Percentiles rank a stretch among this genome's conserved stretches.
phyloP scores from a whole-genome alignment of 2,329 filamentous ascomycete genomes.

The Cadophora malorum region DNA sequence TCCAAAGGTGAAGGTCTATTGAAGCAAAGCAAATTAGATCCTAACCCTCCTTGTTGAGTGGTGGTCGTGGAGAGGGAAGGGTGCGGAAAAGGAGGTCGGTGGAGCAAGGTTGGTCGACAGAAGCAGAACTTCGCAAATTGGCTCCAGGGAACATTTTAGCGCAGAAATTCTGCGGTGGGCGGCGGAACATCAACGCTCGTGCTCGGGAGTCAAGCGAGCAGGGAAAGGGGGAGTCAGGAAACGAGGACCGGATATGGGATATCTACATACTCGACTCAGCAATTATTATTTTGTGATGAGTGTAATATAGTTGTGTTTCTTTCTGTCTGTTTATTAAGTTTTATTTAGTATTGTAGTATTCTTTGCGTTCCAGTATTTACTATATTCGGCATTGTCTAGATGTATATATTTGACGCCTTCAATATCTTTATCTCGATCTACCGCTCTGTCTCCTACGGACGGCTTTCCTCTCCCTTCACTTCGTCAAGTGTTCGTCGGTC shows the following conservation, averaged over 20 bases:
- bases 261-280: background rate
- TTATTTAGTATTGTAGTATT: background rate
- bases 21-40: conserved; percentile 12
- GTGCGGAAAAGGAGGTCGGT: conserved; percentile 16
- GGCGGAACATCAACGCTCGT: conserved; percentile 5
- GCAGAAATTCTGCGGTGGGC: conserved; percentile 9
- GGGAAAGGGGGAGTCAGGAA: background rate
- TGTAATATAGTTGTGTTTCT: background rate
- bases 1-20: conserved; percentile 6
- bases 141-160: conserved; percentile 28
- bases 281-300: background rate
- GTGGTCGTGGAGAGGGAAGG: conserved; percentile 3
- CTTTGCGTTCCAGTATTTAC: background rate
- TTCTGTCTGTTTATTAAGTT: background rate
- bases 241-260: background rate
- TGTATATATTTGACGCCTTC: background rate
- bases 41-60: conserved; percentile 18
- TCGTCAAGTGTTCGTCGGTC: background rate
- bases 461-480: background rate
- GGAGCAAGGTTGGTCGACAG: conserved; percentile 5
- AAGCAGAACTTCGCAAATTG: conserved; percentile 24
- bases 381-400: background rate
- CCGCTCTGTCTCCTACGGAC: background rate
- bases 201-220: conserved; percentile 9
- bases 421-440: background rate